phyloP scores from a whole-genome alignment of 1,284 basidiomycete species.

The Cutaneotrichosporon sp. region DNA sequence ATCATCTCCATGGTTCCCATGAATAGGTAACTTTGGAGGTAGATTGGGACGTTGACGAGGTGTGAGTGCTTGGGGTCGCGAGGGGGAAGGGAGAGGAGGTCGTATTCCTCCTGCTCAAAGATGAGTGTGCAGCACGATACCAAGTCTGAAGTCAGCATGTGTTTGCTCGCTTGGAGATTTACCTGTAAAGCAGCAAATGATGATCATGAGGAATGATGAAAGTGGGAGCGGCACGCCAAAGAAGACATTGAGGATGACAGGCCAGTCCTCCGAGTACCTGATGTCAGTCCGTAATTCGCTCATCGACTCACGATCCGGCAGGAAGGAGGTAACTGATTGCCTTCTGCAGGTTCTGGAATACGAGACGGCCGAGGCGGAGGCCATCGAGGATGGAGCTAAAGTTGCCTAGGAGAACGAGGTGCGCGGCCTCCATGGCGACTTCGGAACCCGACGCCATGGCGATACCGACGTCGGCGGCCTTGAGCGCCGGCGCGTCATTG shows the following conservation, averaged over 20 bases:
- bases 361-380: constrained; percentile 62
- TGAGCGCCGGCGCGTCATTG: constrained; percentile 64
- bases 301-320: constrained; percentile 55
- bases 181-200: constrained; percentile 23
- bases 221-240: constrained; percentile 59
- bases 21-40: constrained; percentile 67
- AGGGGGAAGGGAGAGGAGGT: constrained; percentile 63
- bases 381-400: constrained; percentile 54
- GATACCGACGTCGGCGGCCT: constrained; percentile 57
- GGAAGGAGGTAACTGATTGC: constrained; percentile 52
- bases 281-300: too few species aligned
- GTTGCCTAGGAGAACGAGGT: constrained; percentile 49
- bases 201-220: constrained; percentile 57
- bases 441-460: constrained; percentile 56
- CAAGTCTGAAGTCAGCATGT: not conserved
- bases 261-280: constrained; percentile 62
- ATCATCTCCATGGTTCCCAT: constrained; percentile 61
- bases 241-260: constrained; percentile 60
- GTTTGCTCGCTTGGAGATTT: too few species aligned
- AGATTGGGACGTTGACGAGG: constrained; percentile 57
- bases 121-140: constrained; percentile 39
- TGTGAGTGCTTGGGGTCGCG: constrained; percentile 61
- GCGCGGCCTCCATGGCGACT: constrained; percentile 54
- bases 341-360: constrained; percentile 67
- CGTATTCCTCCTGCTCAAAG: constrained; percentile 62